A percentile compares a stretch with the other conserved stretches of the same genome.
Evolutionary conservation across 768 basidiomycete species (phyloP).

Genomic region (Leucocoprinus leucothites): DNA sequence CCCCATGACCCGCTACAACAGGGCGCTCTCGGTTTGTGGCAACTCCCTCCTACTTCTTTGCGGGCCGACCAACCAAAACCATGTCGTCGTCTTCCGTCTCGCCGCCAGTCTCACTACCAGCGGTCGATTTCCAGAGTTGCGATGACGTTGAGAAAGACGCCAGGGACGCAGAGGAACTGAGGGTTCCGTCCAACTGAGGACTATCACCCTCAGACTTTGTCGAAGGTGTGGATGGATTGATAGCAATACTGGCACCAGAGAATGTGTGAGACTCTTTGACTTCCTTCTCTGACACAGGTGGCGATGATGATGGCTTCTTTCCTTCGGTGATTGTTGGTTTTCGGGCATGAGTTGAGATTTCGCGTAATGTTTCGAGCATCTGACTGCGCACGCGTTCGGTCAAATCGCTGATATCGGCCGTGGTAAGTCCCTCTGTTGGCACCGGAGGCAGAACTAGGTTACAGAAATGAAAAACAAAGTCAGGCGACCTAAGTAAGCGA

Average conservation of each 20-base stretch:
- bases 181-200: slow-evolving; percentile 2
- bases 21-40: neutral
- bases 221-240: slow-evolving; percentile 6
- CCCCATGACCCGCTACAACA: neutral
- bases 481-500: neutral
- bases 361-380: slow-evolving; percentile 77
- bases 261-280: too few species aligned
- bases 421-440: slow-evolving; percentile 65
- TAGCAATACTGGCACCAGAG: neutral
- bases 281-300: slow-evolving; percentile 1
- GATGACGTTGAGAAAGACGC: slow-evolving; percentile 28
- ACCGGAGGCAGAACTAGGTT: slow-evolving; percentile 85
- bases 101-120: slow-evolving; percentile 58
- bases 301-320: neutral
- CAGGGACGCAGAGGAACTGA: slow-evolving; percentile 30
- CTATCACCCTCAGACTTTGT: neutral
- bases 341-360: slow-evolving; percentile 64
- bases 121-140: slow-evolving; percentile 26
- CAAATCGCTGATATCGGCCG: slow-evolving; percentile 68
- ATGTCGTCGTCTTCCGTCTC: slow-evolving; percentile 87
- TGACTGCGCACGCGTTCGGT: slow-evolving; percentile 62
- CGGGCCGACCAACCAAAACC: slow-evolving; percentile 70
- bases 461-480: slow-evolving; percentile 6
- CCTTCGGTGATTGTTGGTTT: neutral
- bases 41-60: slow-evolving; percentile 4